These are phyloP conservation scores for Entomortierella chlamydospora DNA, from an alignment of 192 early-diverging fungal genomes.

Conservation along the genomic window DNA sequence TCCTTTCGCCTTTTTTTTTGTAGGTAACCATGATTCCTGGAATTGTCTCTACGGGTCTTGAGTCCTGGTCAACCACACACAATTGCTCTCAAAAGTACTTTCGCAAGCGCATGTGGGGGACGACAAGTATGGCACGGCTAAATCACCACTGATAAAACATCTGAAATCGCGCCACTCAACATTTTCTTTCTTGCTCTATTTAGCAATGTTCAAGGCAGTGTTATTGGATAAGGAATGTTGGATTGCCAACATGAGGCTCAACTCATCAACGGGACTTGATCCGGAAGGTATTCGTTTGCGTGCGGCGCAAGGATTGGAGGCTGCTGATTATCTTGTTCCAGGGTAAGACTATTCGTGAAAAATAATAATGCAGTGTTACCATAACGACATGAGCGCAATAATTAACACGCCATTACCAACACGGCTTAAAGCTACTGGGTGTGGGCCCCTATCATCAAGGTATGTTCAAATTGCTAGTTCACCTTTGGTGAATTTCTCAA, in stretches of 20 bases:
- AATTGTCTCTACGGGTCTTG: conserved; percentile 88
- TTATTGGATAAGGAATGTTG: conserved; percentile 90
- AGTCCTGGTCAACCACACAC: conserved; percentile 84
- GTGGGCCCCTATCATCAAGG: conserved; percentile 69
- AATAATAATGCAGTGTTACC: conserved; percentile 3
- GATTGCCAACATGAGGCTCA: conserved; percentile 85
- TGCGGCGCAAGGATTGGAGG: conserved; percentile 86
- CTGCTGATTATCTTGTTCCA: conserved; percentile 90
- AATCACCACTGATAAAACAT: not conserved
- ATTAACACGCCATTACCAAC: no score
- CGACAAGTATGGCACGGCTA: conserved; percentile 60
- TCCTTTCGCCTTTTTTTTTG: conserved; percentile 54
- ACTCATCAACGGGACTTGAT: conserved; percentile 85
- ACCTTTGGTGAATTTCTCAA: no score
- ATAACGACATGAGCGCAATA: conserved; percentile 16
- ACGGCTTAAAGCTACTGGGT: conserved; percentile 95
- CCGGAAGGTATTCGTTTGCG: conserved; percentile 84
- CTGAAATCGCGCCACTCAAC: not conserved
- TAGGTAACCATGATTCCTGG: conserved; percentile 89
- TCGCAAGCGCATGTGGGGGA: conserved; percentile 89
- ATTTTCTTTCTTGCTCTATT: not conserved
- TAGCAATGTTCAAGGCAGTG: conserved; percentile 86
- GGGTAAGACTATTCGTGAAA: conserved; percentile 59
- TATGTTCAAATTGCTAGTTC: not conserved
- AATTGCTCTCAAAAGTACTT: conserved; percentile 87